phyloP scores from a whole-genome alignment of 192 early-diverging fungal species.

The Linnemannia exigua region DNA sequence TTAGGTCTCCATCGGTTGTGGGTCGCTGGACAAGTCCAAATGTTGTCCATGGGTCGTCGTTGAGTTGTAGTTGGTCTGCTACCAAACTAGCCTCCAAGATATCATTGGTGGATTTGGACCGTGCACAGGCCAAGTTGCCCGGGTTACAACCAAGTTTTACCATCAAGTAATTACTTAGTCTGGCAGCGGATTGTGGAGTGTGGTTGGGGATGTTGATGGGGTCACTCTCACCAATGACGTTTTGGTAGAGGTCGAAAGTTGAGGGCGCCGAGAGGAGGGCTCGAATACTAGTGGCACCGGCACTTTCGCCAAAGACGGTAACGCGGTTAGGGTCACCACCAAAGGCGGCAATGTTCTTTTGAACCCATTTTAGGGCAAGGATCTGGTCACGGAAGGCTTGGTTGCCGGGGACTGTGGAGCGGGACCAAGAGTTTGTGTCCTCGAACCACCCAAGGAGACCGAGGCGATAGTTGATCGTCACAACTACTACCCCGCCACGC shows the following conservation, averaged over 20 bases:
- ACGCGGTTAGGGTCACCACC: constrained; percentile 69
- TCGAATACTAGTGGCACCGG: constrained; percentile 57
- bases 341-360: constrained; percentile 67
- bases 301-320: constrained; percentile 56
- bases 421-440: not conserved
- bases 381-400: constrained; percentile 65
- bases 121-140: constrained; percentile 29
- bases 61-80: constrained; percentile 20
- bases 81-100: constrained; percentile 28
- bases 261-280: constrained; percentile 56
- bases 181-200: not conserved
- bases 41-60: constrained; percentile 38
- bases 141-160: constrained; percentile 11
- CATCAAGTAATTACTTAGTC: constrained; percentile 35
- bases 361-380: constrained; percentile 67
- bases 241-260: constrained; percentile 55
- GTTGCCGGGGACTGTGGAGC: constrained; percentile 31
- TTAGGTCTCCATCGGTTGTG: constrained; percentile 52
- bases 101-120: constrained; percentile 14
- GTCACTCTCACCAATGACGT: constrained; percentile 59
- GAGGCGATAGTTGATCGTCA: constrained; percentile 56
- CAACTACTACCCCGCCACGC: constrained; percentile 52
- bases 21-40: constrained; percentile 43
- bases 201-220: constrained; percentile 56
- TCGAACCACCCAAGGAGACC: constrained; percentile 48